Evolutionary conservation across 2,329 filamentous ascomycete species (phyloP).

Genomic region (Dothistroma septosporum): DNA sequence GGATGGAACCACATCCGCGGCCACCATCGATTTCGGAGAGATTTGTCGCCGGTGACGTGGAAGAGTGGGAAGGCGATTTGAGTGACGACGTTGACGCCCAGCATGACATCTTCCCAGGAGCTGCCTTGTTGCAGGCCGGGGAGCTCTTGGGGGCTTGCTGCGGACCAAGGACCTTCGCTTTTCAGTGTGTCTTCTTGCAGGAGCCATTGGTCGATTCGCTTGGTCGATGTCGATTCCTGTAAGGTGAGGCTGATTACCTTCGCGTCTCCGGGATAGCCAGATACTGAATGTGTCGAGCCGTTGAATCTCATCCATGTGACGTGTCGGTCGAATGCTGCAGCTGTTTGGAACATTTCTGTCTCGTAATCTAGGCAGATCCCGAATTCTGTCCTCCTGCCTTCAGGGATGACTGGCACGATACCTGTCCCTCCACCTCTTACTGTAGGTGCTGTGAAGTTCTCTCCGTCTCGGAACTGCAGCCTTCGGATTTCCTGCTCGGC

Average conservation of each 20-base stretch:
- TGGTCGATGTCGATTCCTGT: neutral
- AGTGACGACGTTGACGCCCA: constrained; percentile 23
- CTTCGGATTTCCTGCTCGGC: constrained; percentile 50
- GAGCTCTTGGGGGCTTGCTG: neutral
- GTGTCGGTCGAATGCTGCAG: constrained; percentile 19
- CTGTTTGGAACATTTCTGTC: constrained; percentile 25
- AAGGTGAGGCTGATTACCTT: constrained; percentile 1
- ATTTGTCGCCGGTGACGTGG: constrained; percentile 25
- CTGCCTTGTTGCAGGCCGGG: constrained; percentile 5
- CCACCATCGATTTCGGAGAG: constrained; percentile 22
- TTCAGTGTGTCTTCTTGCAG: constrained; percentile 14
- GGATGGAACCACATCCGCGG: constrained; percentile 27
- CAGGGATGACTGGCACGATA: constrained; percentile 15
- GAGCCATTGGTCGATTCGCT: constrained; percentile 17
- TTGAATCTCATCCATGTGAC: constrained; percentile 26
- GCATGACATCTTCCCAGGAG: constrained; percentile 17
- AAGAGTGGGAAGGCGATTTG: constrained; percentile 19
- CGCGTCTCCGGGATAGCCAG: neutral
- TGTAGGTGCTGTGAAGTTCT: constrained; percentile 6
- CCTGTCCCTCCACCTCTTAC: constrained; percentile 6
- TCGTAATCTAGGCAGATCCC: constrained; percentile 25
- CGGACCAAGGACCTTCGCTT: constrained; percentile 15
- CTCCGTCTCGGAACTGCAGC: constrained; percentile 10
- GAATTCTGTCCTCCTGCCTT: constrained; percentile 20
- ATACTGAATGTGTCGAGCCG: constrained; percentile 9